phyloP scores from a whole-genome alignment of 176 grass and related monocot species.

The Thalia dealbata region DNA sequence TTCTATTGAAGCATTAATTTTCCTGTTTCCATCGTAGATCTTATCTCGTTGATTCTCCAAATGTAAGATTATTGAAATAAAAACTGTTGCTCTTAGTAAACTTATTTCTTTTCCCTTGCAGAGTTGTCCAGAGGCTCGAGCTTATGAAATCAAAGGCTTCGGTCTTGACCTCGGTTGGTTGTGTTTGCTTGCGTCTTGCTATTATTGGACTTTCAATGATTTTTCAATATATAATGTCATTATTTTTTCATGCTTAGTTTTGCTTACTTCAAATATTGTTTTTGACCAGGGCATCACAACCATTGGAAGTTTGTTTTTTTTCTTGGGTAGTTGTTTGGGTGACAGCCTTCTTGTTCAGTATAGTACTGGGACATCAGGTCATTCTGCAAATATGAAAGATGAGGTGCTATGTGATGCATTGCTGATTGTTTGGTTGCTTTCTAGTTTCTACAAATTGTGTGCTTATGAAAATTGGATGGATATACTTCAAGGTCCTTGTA shows the following conservation, averaged over 20 bases:
- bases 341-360: slow-evolving; percentile 97
- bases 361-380: slow-evolving; percentile 42
- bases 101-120: slow-evolving; percentile 28
- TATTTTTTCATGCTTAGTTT: slow-evolving; percentile 1
- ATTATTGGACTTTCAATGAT: slow-evolving; percentile 3
- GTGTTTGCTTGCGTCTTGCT: slow-evolving; percentile 20
- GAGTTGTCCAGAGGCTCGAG: slow-evolving; percentile 91
- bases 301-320: slow-evolving; percentile 83
- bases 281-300: slow-evolving; percentile 57
- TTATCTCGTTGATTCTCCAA: neutral
- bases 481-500: too few relatives aligned
- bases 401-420: slow-evolving; percentile 44
- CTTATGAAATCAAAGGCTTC: slow-evolving; percentile 90
- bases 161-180: slow-evolving; percentile 77
- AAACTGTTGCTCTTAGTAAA: neutral
- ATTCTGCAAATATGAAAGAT: slow-evolving; percentile 40
- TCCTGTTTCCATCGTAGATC: neutral
- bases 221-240: slow-evolving; percentile 6
- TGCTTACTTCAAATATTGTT: slow-evolving; percentile 14
- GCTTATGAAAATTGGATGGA: neutral
- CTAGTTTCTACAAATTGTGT: neutral
- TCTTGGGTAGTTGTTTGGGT: slow-evolving; percentile 84
- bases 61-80: neutral
- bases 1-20: neutral
- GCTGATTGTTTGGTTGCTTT: neutral